Percentiles rank a stretch among this genome's conserved stretches.
phyloP scores from a whole-genome alignment of 192 early-diverging fungal genomes.

The Coemansia sp. region DNA sequence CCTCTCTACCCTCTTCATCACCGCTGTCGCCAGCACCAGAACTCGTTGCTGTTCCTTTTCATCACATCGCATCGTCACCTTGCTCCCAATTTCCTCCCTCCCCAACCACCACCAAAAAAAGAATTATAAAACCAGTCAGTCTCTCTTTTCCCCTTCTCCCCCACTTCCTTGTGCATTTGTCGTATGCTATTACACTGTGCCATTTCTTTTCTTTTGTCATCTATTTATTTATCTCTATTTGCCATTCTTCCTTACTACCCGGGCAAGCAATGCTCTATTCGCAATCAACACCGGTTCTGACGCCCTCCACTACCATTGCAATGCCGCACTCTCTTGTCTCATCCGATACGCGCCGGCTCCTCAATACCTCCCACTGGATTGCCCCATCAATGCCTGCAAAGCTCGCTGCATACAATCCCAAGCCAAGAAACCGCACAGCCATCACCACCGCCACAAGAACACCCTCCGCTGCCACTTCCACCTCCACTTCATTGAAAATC shows the following conservation, averaged over 20 bases:
- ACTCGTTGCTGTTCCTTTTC: background rate
- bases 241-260: background rate
- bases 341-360: background rate
- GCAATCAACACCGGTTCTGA: background rate
- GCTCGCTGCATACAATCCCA: background rate
- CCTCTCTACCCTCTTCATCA: background rate
- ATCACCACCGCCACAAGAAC: background rate
- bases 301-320: background rate
- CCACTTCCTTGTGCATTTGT: background rate
- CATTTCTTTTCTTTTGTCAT: slow-evolving; percentile 5
- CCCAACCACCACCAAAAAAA: background rate
- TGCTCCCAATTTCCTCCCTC: slow-evolving; percentile 1
- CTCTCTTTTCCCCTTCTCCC: background rate
- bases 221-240: background rate
- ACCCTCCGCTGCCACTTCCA: background rate
- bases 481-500: background rate
- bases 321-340: slow-evolving; percentile 4
- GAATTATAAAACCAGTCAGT: background rate
- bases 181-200: background rate
- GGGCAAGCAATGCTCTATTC: slow-evolving; percentile 3
- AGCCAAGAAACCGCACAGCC: background rate
- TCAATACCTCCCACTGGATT: slow-evolving; percentile 8
- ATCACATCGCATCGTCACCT: background rate
- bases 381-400: slow-evolving; percentile 1
- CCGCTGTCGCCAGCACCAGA: no score